phyloP scores from a whole-genome alignment of 306 rosid species.

The Parietaria judaica region DNA sequence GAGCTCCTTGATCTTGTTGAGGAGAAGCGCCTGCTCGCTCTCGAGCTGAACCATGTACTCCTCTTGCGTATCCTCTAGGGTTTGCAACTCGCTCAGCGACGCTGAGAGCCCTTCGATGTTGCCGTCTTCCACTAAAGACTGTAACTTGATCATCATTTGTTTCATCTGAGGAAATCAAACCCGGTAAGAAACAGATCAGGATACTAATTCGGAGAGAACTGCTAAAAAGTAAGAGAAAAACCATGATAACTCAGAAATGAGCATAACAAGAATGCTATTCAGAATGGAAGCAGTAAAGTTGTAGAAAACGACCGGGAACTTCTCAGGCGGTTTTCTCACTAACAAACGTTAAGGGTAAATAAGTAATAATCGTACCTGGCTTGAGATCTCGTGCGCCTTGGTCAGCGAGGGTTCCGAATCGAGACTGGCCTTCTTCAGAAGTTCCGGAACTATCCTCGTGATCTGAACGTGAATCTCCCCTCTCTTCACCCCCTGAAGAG shows the following conservation, averaged over 20 bases:
- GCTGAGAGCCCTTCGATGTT: conserved; percentile 57
- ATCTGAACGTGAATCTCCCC: conserved; percentile 89
- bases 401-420: conserved; percentile 63
- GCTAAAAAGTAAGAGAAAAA: no score
- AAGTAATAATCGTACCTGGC: conserved; percentile 32
- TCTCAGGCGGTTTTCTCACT: no score
- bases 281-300: no score
- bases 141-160: conserved; percentile 51
- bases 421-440: conserved; percentile 45
- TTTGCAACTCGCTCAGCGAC: conserved; percentile 57
- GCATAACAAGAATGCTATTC: no score
- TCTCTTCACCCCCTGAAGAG: conserved; percentile 81
- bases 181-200: no score
- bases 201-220: no score
- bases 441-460: conserved; percentile 71
- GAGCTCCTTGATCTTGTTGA: conserved; percentile 71
- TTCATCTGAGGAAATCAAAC: conserved; percentile 47
- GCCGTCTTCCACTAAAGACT: conserved; percentile 50
- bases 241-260: no score
- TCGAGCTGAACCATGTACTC: conserved; percentile 66
- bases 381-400: conserved; percentile 59
- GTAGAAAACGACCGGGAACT: no score
- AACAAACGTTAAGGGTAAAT: no score
- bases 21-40: conserved; percentile 79
- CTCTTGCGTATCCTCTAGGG: conserved; percentile 64